Base-by-base conservation (phyloP, 208 protist species). In the Trypanosoma vivax region DNA sequence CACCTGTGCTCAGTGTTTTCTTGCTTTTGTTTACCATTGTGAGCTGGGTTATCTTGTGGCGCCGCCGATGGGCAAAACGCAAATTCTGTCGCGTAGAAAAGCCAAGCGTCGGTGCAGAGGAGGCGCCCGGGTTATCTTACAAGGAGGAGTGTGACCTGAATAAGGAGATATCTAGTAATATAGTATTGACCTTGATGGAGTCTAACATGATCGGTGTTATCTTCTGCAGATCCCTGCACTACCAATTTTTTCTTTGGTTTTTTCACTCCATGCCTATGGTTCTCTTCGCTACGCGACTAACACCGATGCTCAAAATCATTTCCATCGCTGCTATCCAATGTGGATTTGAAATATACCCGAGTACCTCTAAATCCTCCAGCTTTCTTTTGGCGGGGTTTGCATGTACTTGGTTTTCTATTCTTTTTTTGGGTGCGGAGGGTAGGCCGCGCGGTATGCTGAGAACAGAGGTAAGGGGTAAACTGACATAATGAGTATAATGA, bases 231-330 rank as follows among this genome's bases (percentile, higher is more conserved):
- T 76, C 76, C 3, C 33, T 98, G n/a, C 94, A 98, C 61, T 97
- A 90, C 59, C 93, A 97, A 76, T 97, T 97, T 61, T 88, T 94
- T 48, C 51, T 63, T 10, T 97, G 91, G 87, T 97, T 96, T 70
- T 94, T 86, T 60, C 83, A 95, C 52, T 63, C 64, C 5, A 38
- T 96, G 7, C 88, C 90, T 5, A 73, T 96, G n/a, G 50, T 79
- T 18, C 55, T 82, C 18, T 57, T 56, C 39, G 72, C 57, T 35
- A 88, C 73, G 11, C 56, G 57, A 5, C 62, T 72, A 28, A 69
- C 76, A 5, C 42, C 59, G 18, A 9, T 62, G 38, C 33, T 84
- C 21, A 57, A 64, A 27, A 40, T 76, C 29, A 47, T 52, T n/a
- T 45, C 58, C 5, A 64, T 73, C 19, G 65, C 49, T 13, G 50